Percentiles rank a stretch among this genome's conserved stretches.
phyloP scores from a whole-genome alignment of 2,329 filamentous ascomycete genomes.

The Torrubiellomyces zombiae region DNA sequence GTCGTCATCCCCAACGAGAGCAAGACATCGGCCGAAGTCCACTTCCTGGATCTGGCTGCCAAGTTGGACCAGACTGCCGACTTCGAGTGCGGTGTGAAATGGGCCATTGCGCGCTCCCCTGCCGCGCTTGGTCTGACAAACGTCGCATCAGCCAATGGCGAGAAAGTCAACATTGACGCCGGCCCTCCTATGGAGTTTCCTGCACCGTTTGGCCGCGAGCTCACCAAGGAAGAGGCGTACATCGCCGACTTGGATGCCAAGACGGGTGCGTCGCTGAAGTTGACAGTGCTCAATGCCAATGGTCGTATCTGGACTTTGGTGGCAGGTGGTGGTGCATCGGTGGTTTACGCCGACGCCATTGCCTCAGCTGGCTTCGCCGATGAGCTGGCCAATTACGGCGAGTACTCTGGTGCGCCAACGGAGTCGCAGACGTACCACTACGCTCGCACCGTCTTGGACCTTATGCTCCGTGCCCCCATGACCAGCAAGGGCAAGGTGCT shows the following conservation, averaged over 20 bases:
- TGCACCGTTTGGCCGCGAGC: constrained; percentile 93
- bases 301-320: constrained; percentile 97
- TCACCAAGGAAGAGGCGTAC: constrained; percentile 98
- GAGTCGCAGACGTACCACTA: constrained; percentile 99
- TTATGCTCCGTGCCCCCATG: constrained; percentile 84
- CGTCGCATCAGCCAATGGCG: constrained; percentile 41
- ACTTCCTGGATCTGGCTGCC: constrained; percentile 96
- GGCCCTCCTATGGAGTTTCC: constrained; percentile 98
- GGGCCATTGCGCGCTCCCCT: constrained; percentile 88
- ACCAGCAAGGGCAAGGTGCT: constrained; percentile 89
- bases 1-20: constrained; percentile 93
- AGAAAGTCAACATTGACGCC: constrained; percentile 83
- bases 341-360: constrained; percentile 98
- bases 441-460: constrained; percentile 86
- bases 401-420: constrained; percentile 97
- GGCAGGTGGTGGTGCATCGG: constrained; percentile 96
- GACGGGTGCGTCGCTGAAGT: constrained; percentile 96
- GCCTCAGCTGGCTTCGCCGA: constrained; percentile 88
- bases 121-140: constrained; percentile 71
- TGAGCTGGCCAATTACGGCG: constrained; percentile 97
- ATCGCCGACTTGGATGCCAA: constrained; percentile 98
- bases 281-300: constrained; percentile 82
- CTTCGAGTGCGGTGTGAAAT: constrained; percentile 98
- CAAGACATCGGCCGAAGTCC: constrained; percentile 79
- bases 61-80: constrained; percentile 99